These are phyloP conservation scores for Didymella pinodella DNA, from an alignment of 2,329 filamentous ascomycete genomes.

Conservation along the genomic window DNA sequence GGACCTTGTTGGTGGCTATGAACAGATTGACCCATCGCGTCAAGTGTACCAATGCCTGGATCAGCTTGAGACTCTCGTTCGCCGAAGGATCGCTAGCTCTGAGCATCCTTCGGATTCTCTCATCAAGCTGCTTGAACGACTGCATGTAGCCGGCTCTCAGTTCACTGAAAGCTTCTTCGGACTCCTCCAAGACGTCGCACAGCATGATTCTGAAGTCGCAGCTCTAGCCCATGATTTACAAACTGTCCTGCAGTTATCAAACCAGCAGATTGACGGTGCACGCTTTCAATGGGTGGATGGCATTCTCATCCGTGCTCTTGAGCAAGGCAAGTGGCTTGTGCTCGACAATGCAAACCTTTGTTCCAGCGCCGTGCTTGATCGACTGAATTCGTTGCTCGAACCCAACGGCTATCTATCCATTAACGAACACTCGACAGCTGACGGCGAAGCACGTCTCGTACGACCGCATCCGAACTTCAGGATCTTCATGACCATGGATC, in stretches of 20 bases:
- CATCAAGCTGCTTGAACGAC: constrained; percentile 34
- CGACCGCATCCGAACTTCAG: constrained; percentile 86
- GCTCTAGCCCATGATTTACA: constrained; percentile 59
- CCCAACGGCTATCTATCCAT: constrained; percentile 87
- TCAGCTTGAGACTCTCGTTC: constrained; percentile 62
- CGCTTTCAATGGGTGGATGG: constrained; percentile 97
- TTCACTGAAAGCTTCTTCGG: constrained; percentile 13
- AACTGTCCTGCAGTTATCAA: constrained; percentile 61
- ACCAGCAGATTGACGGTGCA: constrained; percentile 69
- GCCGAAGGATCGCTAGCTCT: constrained; percentile 40
- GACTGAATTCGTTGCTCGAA: constrained; percentile 92
- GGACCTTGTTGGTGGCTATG: constrained; percentile 96
- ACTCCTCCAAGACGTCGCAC: constrained; percentile 26
- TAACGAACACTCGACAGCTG: constrained; percentile 87
- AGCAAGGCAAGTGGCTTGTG: constrained; percentile 89
- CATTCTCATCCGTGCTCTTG: constrained; percentile 84
- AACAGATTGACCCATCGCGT: constrained; percentile 85
- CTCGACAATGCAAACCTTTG: constrained; percentile 98
- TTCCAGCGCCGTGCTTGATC: constrained; percentile 90
- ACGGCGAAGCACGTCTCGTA: constrained; percentile 82
- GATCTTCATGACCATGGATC: constrained; percentile 92
- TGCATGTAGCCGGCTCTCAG: constrained; percentile 19
- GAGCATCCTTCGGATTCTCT: constrained; percentile 18
- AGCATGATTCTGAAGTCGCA: constrained; percentile 22
- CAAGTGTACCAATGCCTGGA: constrained; percentile 69